A percentile compares a stretch with the other conserved stretches of the same genome.
phyloP scores from a whole-genome alignment of 2,329 filamentous ascomycete species.

The Aspergillus cejpii region DNA sequence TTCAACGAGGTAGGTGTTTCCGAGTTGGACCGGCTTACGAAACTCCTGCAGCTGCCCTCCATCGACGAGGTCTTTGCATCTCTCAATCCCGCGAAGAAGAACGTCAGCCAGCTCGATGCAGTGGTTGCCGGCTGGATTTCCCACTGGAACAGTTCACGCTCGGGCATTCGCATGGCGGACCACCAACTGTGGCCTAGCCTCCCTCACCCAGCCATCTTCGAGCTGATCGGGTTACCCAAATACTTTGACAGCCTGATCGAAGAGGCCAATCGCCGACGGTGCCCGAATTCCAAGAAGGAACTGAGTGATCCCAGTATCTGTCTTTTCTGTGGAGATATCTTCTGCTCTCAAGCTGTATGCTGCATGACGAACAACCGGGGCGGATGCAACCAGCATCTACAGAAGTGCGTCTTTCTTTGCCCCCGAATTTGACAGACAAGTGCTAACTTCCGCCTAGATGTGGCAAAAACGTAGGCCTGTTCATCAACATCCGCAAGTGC shows the following conservation, averaged over 20 bases:
- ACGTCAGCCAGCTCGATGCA: constrained; percentile 40
- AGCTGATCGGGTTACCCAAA: constrained; percentile 84
- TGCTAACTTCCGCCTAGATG: constrained; percentile 53
- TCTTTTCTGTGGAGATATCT: constrained; percentile 91
- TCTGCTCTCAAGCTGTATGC: constrained; percentile 90
- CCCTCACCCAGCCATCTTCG: constrained; percentile 85
- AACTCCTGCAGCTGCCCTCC: constrained; percentile 65
- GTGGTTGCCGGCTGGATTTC: constrained; percentile 66
- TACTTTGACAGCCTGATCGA: constrained; percentile 91
- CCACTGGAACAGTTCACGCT: constrained; percentile 36
- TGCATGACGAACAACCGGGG: constrained; percentile 68
- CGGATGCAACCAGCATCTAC: constrained; percentile 85
- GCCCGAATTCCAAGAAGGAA: constrained; percentile 85
- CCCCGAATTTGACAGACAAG: not conserved
- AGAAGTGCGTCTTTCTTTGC: constrained; percentile 53
- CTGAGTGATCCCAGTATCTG: constrained; percentile 86
- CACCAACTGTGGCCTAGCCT: constrained; percentile 43
- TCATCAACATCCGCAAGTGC: constrained; percentile 95
- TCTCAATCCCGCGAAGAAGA: constrained; percentile 39
- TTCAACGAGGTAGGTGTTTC: constrained; percentile 58
- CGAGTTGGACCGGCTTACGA: constrained; percentile 75
- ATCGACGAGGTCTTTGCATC: constrained; percentile 70
- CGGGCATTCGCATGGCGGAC: constrained; percentile 28
- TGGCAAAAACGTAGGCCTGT: constrained; percentile 82
- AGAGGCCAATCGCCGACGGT: constrained; percentile 74